Evolutionary conservation across 768 basidiomycete genomes (phyloP), one percentile per base, ranked within the genome.

Genomic region (Collybia nuda): DNA sequence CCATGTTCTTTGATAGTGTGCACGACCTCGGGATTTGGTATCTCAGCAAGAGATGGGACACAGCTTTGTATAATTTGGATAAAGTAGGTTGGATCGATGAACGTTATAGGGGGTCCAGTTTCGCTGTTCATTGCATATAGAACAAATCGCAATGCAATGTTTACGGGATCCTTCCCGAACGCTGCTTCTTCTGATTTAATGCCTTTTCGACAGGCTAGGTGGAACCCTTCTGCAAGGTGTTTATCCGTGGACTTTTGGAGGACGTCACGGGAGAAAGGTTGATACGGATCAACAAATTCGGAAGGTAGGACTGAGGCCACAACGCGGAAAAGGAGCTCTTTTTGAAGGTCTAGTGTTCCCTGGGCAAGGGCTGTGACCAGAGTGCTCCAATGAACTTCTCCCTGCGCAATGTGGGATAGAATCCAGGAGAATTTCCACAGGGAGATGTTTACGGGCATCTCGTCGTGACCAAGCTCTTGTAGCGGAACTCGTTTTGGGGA

Each of bases 391-490:
- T 48, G 37, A 15, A 21, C 38, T 24, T 40, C 47, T 28, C 36
- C 47, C 26, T 5, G 40, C 14, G 47, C 47, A n/a, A 48, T 40
- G 19, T 24, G 24, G 9, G 28, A 35, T 3, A 47, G 29, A 22
- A 47, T 18, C 45, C 45, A 47, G 5, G 45, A 47, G 18, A 47
- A 47, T 23, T 36, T 47, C 45, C 45, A 47, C 35, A 21, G 28
- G 19, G 21, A 22, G 14, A 37, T 24, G 21, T 37, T 3, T 1
- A 11, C 17, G 14, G 45, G 45, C 28, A 37, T 19, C 14, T 32
- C 32, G 32, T 11, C 12, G 6, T 9, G 32, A 11, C 9, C 7
- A 32, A 32, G 32, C 12, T 32, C 32, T 12, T 23, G 38, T 4
- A 37, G 2, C 19, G 8, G 7, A 5, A 18, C 17, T 23, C 19